These are phyloP conservation scores for Rhexocercosporidium sp. DNA, from an alignment of 2,329 filamentous ascomycete species.

Conservation along the genomic window DNA sequence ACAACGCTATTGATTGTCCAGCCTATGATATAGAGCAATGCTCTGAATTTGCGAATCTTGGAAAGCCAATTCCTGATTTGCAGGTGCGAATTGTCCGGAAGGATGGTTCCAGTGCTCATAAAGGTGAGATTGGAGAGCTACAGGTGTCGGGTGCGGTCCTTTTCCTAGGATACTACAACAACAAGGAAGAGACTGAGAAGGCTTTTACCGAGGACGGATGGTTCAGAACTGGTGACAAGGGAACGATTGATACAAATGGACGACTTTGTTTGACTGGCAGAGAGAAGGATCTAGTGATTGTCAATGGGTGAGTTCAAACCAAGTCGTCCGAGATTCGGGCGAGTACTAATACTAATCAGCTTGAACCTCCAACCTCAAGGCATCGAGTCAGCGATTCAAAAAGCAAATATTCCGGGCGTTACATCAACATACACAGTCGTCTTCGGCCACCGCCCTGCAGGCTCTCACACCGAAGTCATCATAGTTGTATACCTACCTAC, in stretches of 20 bases:
- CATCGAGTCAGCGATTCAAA: slow-evolving; percentile 48
- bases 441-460: slow-evolving; percentile 45
- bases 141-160: slow-evolving; percentile 56
- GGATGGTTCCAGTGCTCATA: slow-evolving; percentile 16
- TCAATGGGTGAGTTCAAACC: slow-evolving; percentile 46
- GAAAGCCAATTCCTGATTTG: slow-evolving; percentile 46
- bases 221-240: slow-evolving; percentile 50
- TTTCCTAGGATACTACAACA: slow-evolving; percentile 56
- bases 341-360: slow-evolving; percentile 46
- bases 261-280: slow-evolving; percentile 47
- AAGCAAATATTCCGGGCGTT: slow-evolving; percentile 38
- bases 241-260: slow-evolving; percentile 43
- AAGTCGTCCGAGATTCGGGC: not conserved
- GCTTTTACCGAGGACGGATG: slow-evolving; percentile 57
- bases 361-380: slow-evolving; percentile 48
- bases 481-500: slow-evolving; percentile 47
- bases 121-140: slow-evolving; percentile 42
- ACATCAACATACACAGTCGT: slow-evolving; percentile 44
- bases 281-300: slow-evolving; percentile 50
- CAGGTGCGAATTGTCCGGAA: slow-evolving; percentile 45
- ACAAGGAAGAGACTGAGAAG: slow-evolving; percentile 56
- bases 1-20: slow-evolving; percentile 47
- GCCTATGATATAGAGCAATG: slow-evolving; percentile 43
- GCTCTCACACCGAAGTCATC: slow-evolving; percentile 46
- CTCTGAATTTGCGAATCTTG: slow-evolving; percentile 46